Percentiles rank a stretch among this genome's conserved stretches.
These are phyloP conservation scores for Arthrobotrys pseudoclavata DNA, from an alignment of 2,329 filamentous ascomycete genomes.

Conservation along the genomic window DNA sequence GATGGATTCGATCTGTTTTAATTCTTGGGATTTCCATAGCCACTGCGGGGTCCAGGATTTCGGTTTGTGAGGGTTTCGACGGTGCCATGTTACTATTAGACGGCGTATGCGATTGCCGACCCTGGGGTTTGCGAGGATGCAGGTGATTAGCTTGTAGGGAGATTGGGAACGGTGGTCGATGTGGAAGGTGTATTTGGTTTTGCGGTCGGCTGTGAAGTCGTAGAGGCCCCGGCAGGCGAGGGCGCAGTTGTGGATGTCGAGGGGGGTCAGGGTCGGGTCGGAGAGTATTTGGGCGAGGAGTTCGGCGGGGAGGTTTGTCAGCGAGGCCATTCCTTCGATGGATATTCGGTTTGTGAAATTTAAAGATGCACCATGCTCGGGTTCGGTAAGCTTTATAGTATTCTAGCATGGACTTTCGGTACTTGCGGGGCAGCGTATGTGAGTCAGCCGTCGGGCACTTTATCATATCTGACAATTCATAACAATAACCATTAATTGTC, in stretches of 20 bases:
- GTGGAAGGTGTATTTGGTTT: slow-evolving; percentile 6
- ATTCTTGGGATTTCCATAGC: neutral
- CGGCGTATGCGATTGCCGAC: neutral
- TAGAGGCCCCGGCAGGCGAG: neutral
- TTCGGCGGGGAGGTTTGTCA: slow-evolving; percentile 15
- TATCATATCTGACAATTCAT: no score
- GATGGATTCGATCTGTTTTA: neutral
- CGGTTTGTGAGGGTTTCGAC: neutral
- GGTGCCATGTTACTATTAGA: neutral
- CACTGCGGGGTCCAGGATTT: slow-evolving; percentile 2
- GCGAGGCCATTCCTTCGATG: neutral
- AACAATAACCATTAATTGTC: no score
- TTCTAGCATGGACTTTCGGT: no score
- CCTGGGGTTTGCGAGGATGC: neutral
- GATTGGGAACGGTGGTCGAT: slow-evolving; percentile 1
- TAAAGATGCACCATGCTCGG: no score
- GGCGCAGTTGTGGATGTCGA: neutral
- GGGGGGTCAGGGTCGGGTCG: neutral
- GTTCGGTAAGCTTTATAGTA: no score
- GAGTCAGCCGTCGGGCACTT: no score
- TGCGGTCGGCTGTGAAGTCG: neutral
- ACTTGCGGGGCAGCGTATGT: no score
- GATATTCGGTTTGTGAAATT: no score
- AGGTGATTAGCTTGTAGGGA: neutral
- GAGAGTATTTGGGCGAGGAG: slow-evolving; percentile 8